Percentiles rank a stretch among this genome's conserved stretches.
Conservation (phyloP, 257 asterid species). For the Leonotis leonurus region DNA sequence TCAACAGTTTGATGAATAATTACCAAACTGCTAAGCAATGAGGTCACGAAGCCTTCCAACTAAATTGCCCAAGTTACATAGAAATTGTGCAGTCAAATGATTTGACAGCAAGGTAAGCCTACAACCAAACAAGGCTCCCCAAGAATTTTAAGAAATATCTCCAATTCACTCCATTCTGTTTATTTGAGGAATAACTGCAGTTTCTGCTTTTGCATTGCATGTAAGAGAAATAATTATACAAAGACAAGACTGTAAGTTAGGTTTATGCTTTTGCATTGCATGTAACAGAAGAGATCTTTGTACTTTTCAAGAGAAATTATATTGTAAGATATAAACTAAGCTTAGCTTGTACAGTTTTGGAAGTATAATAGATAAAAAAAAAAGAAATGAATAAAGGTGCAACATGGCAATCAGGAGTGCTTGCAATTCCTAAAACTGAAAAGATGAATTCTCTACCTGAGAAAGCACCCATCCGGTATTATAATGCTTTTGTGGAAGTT, state of each 20-base stretch:
- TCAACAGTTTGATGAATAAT: neutral
- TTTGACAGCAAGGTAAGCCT: neutral
- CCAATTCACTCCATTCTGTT: neutral
- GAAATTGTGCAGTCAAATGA: neutral
- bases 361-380: slow-evolving; percentile 1
- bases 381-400: slow-evolving; percentile 5
- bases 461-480: slow-evolving; percentile 96
- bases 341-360: neutral
- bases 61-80: neutral
- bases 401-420: neutral
- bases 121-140: neutral
- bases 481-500: slow-evolving; percentile 83
- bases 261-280: neutral
- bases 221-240: neutral
- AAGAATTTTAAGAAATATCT: neutral
- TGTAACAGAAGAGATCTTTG: neutral
- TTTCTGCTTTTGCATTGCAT: neutral
- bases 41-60: neutral
- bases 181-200: neutral
- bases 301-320: neutral
- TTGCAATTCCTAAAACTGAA: neutral
- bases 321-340: neutral
- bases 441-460: slow-evolving; percentile 43
- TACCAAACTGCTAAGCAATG: neutral
- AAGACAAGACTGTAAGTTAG: neutral